A percentile compares a stretch with the other conserved stretches of the same genome.
Conservation (phyloP, 208 protist species). For the Trypanosoma congolense region DNA sequence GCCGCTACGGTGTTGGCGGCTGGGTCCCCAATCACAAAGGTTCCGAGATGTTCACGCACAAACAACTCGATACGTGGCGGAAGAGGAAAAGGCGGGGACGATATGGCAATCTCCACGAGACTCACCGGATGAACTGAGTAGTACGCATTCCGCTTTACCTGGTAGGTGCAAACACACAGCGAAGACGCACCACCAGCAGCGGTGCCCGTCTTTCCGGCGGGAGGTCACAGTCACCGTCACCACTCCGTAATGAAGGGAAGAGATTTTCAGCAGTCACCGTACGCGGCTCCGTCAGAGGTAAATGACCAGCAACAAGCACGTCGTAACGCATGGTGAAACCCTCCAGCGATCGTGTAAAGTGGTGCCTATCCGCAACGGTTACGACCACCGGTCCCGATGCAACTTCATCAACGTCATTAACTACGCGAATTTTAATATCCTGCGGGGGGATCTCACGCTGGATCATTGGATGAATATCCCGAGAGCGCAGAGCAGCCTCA, state of each 20-base stretch:
- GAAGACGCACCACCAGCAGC: too few species aligned
- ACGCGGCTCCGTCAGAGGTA: slow-evolving; percentile 28
- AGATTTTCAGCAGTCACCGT: slow-evolving; percentile 1
- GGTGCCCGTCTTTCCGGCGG: too few species aligned
- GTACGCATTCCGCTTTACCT: slow-evolving; percentile 68
- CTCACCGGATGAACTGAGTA: slow-evolving; percentile 79
- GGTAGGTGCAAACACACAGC: slow-evolving; percentile 37
- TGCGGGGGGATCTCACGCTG: slow-evolving; percentile 19
- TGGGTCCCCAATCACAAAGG: slow-evolving; percentile 74
- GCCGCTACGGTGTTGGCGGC: slow-evolving; percentile 1
- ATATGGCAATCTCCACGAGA: slow-evolving; percentile 61
- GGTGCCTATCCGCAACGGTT: slow-evolving; percentile 37
- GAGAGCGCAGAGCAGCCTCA: slow-evolving; percentile 50
- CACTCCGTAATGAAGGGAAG: neutral
- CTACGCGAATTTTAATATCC: slow-evolving; percentile 60
- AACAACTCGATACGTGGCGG: slow-evolving; percentile 56
- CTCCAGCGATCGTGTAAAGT: slow-evolving; percentile 39
- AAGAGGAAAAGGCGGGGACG: slow-evolving; percentile 40
- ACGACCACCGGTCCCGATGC: slow-evolving; percentile 78
- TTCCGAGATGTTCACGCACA: slow-evolving; percentile 40
- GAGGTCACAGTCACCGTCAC: too few species aligned
- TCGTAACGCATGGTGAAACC: slow-evolving; percentile 68
- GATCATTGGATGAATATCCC: slow-evolving; percentile 37
- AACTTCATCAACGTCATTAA: slow-evolving; percentile 59
- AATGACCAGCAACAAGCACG: slow-evolving; percentile 69